Percentiles rank a stretch among this genome's conserved stretches.
These are phyloP conservation scores for Mycosphaerelloides madeirae DNA, from an alignment of 2,329 filamentous ascomycete genomes.

Conservation along the genomic window DNA sequence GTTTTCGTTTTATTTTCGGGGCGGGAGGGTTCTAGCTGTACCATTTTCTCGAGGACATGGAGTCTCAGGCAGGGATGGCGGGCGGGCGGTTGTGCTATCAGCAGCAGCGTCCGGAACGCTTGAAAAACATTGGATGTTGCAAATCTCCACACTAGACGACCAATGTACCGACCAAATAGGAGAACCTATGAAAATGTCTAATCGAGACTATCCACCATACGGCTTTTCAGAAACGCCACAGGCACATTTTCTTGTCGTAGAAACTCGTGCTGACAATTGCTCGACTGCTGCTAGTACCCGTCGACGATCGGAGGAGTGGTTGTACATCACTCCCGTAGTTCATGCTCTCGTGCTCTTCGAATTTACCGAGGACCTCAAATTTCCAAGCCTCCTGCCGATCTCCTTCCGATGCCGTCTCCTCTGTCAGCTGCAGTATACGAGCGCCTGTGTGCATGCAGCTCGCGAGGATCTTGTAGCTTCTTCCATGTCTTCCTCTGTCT, in stretches of 20 bases:
- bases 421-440: constrained; percentile 53
- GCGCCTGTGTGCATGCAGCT: constrained; percentile 93
- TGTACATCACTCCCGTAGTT: constrained; percentile 81
- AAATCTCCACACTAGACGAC: no score
- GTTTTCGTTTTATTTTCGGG: constrained; percentile 1
- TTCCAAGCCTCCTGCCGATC: constrained; percentile 45
- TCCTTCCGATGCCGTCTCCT: constrained; percentile 26
- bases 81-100: no score
- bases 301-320: constrained; percentile 29
- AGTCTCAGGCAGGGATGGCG: no score
- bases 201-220: no score
- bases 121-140: no score
- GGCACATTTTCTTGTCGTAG: constrained; percentile 65
- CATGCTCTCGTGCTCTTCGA: constrained; percentile 88
- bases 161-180: no score
- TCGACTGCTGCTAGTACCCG: constrained; percentile 7
- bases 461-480: constrained; percentile 54
- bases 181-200: no score
- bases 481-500: constrained; percentile 15
- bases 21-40: not conserved
- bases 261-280: constrained; percentile 64
- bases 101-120: no score
- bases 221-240: constrained; percentile 49
- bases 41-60: no score
- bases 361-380: constrained; percentile 63